phyloP scores from a whole-genome alignment of 805 yeast genomes.

The Blastobotrys terrestris region DNA sequence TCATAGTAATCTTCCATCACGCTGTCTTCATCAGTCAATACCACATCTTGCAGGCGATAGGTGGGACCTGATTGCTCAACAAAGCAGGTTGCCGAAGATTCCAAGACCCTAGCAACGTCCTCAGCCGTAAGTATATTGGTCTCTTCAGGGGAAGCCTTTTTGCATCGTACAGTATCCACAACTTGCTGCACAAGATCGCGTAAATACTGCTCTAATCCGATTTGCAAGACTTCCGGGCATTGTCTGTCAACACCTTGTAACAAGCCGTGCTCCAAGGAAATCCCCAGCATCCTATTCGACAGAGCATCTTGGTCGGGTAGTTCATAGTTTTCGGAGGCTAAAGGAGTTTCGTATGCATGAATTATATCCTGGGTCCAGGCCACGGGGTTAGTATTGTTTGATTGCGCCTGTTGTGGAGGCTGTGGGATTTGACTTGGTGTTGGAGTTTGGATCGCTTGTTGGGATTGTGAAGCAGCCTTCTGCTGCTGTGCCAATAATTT shows the following conservation, averaged over 20 bases:
- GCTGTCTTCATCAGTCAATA: constrained; percentile 32
- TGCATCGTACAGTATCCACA: constrained; percentile 63
- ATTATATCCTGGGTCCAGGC: constrained; percentile 92
- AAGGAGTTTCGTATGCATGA: constrained; percentile 76
- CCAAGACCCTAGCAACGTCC: constrained; percentile 30
- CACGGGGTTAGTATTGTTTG: constrained; percentile 22
- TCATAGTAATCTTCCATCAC: constrained; percentile 1
- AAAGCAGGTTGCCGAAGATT: constrained; percentile 29
- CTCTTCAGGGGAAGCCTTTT: constrained; percentile 36
- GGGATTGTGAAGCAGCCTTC: not conserved
- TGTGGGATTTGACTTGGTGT: not conserved
- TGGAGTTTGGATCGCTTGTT: not conserved
- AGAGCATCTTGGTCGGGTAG: constrained; percentile 74
- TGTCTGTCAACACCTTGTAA: constrained; percentile 73
- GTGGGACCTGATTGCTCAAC: constrained; percentile 33
- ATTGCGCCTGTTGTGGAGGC: not conserved
- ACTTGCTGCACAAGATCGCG: constrained; percentile 68
- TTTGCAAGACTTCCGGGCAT: constrained; percentile 65
- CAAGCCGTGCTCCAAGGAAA: constrained; percentile 84
- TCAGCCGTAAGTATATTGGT: constrained; percentile 27
- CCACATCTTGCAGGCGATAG: constrained; percentile 28
- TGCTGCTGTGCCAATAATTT: constrained; percentile 16
- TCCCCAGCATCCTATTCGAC: constrained; percentile 65
- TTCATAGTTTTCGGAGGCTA: constrained; percentile 70
- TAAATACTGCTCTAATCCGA: constrained; percentile 80